phyloP scores from a whole-genome alignment of 805 yeast genomes.

The Zygosaccharomyces bailii region DNA sequence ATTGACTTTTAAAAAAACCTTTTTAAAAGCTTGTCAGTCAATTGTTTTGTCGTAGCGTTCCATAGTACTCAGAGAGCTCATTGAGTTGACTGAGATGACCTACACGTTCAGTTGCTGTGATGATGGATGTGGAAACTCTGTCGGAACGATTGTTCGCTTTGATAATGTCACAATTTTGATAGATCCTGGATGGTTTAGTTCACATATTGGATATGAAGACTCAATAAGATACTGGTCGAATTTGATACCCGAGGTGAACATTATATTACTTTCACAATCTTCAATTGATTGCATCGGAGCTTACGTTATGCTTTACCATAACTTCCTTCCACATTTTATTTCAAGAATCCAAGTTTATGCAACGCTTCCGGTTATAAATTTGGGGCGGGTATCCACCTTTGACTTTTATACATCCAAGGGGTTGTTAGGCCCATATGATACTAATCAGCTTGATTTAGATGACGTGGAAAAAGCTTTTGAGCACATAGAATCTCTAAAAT shows the following conservation, averaged over 20 bases:
- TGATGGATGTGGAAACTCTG: conserved; percentile 29
- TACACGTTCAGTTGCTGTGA: conserved; percentile 27
- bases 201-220: conserved; percentile 36
- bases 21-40: no score
- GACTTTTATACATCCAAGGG: conserved; percentile 76
- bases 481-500: conserved; percentile 63
- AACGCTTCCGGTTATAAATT: conserved; percentile 82
- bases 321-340: conserved; percentile 52
- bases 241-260: conserved; percentile 50
- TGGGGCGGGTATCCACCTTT: conserved; percentile 82
- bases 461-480: conserved; percentile 84
- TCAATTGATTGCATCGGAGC: conserved; percentile 79
- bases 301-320: conserved; percentile 58
- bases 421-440: conserved; percentile 64
- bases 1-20: no score
- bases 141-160: conserved; percentile 53
- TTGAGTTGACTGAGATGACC: conserved; percentile 18
- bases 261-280: conserved; percentile 82
- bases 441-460: conserved; percentile 55
- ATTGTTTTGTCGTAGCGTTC: background rate
- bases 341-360: conserved; percentile 73
- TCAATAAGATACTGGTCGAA: conserved; percentile 39
- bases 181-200: conserved; percentile 76
- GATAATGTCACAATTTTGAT: conserved; percentile 58
- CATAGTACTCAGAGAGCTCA: background rate